Base-by-base conservation (phyloP, 2,329 filamentous ascomycete genomes). In the Fusarium sp. region DNA sequence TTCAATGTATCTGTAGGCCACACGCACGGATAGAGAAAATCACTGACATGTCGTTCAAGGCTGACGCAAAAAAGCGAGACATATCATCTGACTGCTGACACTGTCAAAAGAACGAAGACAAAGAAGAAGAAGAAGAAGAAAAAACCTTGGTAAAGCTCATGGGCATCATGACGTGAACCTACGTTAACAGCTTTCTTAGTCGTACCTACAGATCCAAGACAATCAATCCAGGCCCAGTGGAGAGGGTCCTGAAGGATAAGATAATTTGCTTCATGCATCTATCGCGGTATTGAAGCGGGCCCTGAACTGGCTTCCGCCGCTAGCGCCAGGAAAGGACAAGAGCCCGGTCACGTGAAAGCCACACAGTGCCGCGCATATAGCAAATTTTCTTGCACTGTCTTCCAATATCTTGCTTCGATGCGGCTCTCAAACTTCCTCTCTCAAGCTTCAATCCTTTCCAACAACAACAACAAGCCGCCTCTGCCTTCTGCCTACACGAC, bases 341-440 rank as follows among this genome's bases (percentile, higher is more conserved):
- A 11, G 12, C 0, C 47, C 13, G 25, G 32, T 73, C 78, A 79
- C 78, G 76, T 79, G 77, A 43, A 1, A 0, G 0, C 0, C 0
- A 1, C 45, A 79, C 78, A 78, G 78, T 79, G 77, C 58, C 12
- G 18, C n/a, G n/a, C 47, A 25, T 30, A 13, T 8, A 47, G 51
- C 73, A 78, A 76, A 68, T 56, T 75, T 77, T 77, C 45, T 61
- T 72, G 27, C 78, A 79, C 78, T 79, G 78, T 78, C 40, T 59
- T 41, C 5, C 72, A 76, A 79, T 79, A 79, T 78, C 75, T 76
- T 73, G 66, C 55, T 63, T 66, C 62, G 61, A 66, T 63, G 64
- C 55, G 67, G 71, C 66, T 69, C 66, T 55, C 59, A 63, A 62
- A 41, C 20, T 62, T 66, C 49, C 64, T 66, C 57, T 51, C 56